Base-by-base conservation (phyloP, 441 rosid genomes). In the Adansonia rubrostipa region DNA sequence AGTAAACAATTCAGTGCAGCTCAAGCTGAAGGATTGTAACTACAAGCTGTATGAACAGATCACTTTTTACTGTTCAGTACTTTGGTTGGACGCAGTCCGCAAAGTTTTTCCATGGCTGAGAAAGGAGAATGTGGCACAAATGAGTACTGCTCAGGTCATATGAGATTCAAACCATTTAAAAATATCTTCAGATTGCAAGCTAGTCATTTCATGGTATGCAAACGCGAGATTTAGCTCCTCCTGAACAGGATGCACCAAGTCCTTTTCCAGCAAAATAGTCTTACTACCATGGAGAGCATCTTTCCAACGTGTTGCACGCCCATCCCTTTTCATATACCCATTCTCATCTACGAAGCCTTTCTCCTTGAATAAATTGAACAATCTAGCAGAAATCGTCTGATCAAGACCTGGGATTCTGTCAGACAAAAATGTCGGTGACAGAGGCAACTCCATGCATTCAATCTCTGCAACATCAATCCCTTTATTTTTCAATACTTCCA, bases 151-250 rank as follows among this genome's bases (percentile, higher is more conserved):
- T 85, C 81, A 88, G 33, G 81, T 80, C 88, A 92, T 78, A 82
- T 93, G 97, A 45, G 95, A 90, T 80, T 93, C 93, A 75, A 96
- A 91, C 98, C 98, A 96, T 79, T 84, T 85, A 77, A 93, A 93
- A 71, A 96, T 93, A 75, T 88, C 90, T 44, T 92, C 88, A 50
- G 94, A 92, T 82, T 86, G 93, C 84, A 89, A 78, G 79, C 99
- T 93, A 11, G 96, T 93, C 99, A 96, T 92, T 75, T 93, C 99
- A 74, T 96, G 98, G 76, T 83, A 80, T 14, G 94, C 92, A 83
- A 85, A 96, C 11, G 97, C 98, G 80, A 92, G 92, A 84, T 96
- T 96, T 71, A 96, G 83, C 74, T 92, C 97, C 86, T 90, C 97
- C 76, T 90, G 90, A 70, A 90, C 90, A 79, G 88, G 94, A 62